These are phyloP conservation scores for Scheffersomyces lignicola DNA, from an alignment of 1,139 yeast species.

Conservation along the genomic window DNA sequence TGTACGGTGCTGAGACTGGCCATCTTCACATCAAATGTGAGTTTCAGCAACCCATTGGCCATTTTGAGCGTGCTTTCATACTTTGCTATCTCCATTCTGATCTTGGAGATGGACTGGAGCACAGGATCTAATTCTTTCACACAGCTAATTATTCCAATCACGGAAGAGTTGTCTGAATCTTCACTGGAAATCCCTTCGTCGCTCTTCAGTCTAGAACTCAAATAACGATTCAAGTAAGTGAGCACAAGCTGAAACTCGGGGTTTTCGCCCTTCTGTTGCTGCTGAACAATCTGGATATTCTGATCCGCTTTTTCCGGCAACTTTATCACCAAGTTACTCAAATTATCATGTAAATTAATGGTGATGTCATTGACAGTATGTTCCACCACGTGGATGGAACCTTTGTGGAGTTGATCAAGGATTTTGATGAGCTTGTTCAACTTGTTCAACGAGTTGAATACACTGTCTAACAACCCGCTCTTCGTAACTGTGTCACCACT, in stretches of 20 bases:
- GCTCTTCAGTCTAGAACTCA: conserved; percentile 7
- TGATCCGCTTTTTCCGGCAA: conserved; percentile 22
- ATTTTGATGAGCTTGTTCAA: conserved; percentile 34
- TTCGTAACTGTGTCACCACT: conserved; percentile 6
- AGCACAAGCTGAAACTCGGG: conserved; percentile 10
- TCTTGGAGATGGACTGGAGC: conserved; percentile 21
- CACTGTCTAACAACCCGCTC: conserved; percentile 19
- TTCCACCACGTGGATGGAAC: conserved; percentile 26
- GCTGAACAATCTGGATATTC: conserved; percentile 15
- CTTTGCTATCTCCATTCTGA: conserved; percentile 14
- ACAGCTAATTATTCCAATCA: conserved; percentile 34
- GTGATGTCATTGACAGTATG: conserved; percentile 31
- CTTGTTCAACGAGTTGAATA: conserved; percentile 32
- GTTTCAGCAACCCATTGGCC: conserved; percentile 31
- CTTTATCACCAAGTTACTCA: conserved; percentile 24
- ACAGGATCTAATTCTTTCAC: conserved; percentile 34
- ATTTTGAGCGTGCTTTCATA: conserved; percentile 16
- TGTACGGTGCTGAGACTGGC: conserved; percentile 34
- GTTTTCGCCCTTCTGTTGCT: conserved; percentile 5
- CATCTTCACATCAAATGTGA: conserved; percentile 35
- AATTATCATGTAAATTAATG: conserved; percentile 28
- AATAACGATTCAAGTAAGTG: conserved; percentile 15
- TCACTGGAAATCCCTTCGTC: conserved; percentile 13
- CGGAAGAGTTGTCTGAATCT: conserved; percentile 14
- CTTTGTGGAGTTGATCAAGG: conserved; percentile 32